Conservation (phyloP, 2,329 filamentous ascomycete genomes). For the Penicillium psychrosexuale region DNA sequence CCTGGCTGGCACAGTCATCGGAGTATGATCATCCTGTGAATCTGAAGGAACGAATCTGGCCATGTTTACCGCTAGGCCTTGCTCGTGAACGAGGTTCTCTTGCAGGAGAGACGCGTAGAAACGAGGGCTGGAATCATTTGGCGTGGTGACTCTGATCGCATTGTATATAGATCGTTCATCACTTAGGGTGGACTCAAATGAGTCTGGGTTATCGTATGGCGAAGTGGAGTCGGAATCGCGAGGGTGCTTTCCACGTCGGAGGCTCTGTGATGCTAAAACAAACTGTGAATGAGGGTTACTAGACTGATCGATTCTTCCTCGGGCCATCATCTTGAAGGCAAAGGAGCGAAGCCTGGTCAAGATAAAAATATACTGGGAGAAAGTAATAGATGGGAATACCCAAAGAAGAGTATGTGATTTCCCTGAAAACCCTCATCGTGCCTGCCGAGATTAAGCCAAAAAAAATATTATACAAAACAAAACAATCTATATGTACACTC, state of each 20-base stretch:
- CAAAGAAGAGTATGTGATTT: constrained; percentile 1
- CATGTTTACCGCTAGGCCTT: constrained; percentile 27
- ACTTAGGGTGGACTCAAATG: constrained; percentile 31
- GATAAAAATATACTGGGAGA: not conserved
- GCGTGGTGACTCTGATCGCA: constrained; percentile 33
- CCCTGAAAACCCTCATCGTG: constrained; percentile 13
- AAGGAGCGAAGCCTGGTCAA: constrained; percentile 3
- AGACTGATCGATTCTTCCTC: not conserved
- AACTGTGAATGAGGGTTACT: not conserved
- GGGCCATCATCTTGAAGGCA: constrained; percentile 11
- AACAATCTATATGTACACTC: constrained; percentile 23
- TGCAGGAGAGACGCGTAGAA: constrained; percentile 5
- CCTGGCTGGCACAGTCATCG: not conserved
- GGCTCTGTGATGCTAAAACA: constrained; percentile 1
- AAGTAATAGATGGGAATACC: not conserved
- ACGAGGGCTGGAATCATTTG: constrained; percentile 19
- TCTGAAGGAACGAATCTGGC: constrained; percentile 27
- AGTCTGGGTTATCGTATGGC: constrained; percentile 13
- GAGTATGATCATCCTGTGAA: constrained; percentile 7
- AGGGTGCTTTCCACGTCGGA: constrained; percentile 3
- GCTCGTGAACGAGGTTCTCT: constrained; percentile 20
- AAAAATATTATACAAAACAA: constrained; percentile 22
- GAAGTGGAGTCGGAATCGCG: constrained; percentile 8
- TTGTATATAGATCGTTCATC: constrained; percentile 40
- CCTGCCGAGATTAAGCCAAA: constrained; percentile 18